phyloP scores from a whole-genome alignment of 331 rosid species.

The Pyracantha coccinea region DNA sequence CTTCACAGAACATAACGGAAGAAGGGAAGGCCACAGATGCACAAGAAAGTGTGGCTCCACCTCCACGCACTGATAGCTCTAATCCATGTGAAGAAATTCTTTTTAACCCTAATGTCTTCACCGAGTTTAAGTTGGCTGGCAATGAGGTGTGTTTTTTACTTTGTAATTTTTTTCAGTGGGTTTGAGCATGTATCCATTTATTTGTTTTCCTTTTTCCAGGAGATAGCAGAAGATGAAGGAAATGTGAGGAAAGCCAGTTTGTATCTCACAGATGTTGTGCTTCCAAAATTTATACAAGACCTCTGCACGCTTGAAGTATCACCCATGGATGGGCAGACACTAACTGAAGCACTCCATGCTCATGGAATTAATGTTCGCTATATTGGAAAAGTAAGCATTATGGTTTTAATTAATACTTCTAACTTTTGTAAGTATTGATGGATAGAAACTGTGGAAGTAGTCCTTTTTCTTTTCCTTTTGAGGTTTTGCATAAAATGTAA shows the following conservation, averaged over 20 bases:
- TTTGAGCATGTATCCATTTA: slow-evolving; percentile 9
- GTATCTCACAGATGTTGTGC: slow-evolving; percentile 68
- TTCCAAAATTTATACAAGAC: slow-evolving; percentile 95
- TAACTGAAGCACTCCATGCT: slow-evolving; percentile 97
- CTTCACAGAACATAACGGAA: slow-evolving; percentile 38
- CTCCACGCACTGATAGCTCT: slow-evolving; percentile 30
- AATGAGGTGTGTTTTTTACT: slow-evolving; percentile 30
- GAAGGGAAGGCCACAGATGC: slow-evolving; percentile 41
- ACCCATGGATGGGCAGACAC: slow-evolving; percentile 98
- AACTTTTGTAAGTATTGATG: neutral
- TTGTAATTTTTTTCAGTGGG: neutral
- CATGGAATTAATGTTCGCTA: slow-evolving; percentile 97
- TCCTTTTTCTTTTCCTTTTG: neutral
- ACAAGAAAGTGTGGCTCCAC: slow-evolving; percentile 32
- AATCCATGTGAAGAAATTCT: slow-evolving; percentile 40
- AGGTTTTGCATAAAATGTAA: neutral
- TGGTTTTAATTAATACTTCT: slow-evolving; percentile 1
- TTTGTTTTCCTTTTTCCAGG: slow-evolving; percentile 35
- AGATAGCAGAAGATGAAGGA: slow-evolving; percentile 74
- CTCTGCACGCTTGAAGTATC: slow-evolving; percentile 96
- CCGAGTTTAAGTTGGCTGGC: slow-evolving; percentile 89
- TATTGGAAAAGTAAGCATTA: slow-evolving; percentile 69
- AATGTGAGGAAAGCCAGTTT: slow-evolving; percentile 78
- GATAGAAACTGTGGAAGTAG: neutral
- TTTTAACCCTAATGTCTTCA: slow-evolving; percentile 90